phyloP scores from a whole-genome alignment of 345 rosid species.

The Odontarrhena argentea region DNA sequence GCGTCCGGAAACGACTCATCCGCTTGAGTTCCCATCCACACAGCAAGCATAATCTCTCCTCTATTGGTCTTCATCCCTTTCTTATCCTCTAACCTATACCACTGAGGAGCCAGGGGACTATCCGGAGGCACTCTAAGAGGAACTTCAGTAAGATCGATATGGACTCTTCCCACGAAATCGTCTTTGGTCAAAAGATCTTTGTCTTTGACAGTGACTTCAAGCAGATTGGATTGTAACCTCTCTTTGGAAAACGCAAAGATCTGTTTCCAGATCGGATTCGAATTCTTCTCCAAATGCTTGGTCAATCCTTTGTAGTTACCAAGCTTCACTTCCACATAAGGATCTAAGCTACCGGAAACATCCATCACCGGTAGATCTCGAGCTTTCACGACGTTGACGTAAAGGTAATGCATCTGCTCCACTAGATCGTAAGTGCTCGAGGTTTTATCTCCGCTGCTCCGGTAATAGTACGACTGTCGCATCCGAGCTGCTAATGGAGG shows the following conservation, averaged over 20 bases:
- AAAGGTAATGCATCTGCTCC: constrained; percentile 87
- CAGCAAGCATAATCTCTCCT: constrained; percentile 95
- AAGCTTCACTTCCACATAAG: constrained; percentile 90
- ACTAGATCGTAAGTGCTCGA: constrained; percentile 85
- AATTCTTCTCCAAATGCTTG: constrained; percentile 80
- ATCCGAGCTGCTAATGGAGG: constrained; percentile 83
- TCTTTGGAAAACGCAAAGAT: constrained; percentile 93
- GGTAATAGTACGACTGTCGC: constrained; percentile 46
- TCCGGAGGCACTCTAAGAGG: constrained; percentile 88
- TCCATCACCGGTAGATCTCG: constrained; percentile 86
- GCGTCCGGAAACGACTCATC: constrained; percentile 94
- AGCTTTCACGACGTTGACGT: constrained; percentile 89
- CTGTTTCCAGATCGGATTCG: constrained; percentile 84
- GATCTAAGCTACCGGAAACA: constrained; percentile 84
- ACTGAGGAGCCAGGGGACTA: constrained; percentile 94
- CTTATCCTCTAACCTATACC: constrained; percentile 77
- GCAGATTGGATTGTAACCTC: constrained; percentile 65
- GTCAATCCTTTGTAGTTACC: constrained; percentile 92
- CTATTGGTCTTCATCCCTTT: constrained; percentile 56
- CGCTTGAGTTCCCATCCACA: constrained; percentile 98
- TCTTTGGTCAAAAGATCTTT: constrained; percentile 75
- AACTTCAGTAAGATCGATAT: constrained; percentile 67
- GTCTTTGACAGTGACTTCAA: constrained; percentile 82
- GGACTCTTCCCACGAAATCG: constrained; percentile 66
- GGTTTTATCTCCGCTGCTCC: constrained; percentile 71